A percentile compares a stretch with the other conserved stretches of the same genome.
Evolutionary conservation across 148 eudicot genomes (phyloP).

Genomic region (Euryodendron excelsum): DNA sequence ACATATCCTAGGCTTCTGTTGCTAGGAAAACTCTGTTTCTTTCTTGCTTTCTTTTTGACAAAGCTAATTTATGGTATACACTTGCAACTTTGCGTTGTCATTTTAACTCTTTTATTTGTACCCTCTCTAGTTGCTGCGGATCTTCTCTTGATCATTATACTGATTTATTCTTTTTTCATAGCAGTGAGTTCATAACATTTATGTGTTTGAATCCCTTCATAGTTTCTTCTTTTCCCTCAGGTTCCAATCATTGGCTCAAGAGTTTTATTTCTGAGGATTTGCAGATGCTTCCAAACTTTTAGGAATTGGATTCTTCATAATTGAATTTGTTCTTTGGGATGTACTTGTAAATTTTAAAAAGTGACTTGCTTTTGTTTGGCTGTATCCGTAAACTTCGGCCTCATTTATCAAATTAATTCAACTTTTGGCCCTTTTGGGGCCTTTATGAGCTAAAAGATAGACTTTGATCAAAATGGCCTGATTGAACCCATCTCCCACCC

Average conservation of each 20-base stretch:
- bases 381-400: no score
- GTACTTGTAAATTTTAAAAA: no score
- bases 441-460: neutral
- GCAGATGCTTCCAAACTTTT: no score
- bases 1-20: neutral
- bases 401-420: no score
- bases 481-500: no score
- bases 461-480: no score
- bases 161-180: neutral
- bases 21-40: conserved; percentile 5
- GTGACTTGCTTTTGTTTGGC: no score
- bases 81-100: neutral
- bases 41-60: neutral
- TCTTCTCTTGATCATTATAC: neutral
- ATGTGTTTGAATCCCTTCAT: neutral
- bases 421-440: neutral
- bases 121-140: neutral
- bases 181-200: neutral
- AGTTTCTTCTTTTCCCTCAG: no score
- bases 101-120: neutral
- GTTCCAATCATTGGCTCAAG: no score
- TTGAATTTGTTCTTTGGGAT: no score
- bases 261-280: no score
- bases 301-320: no score
- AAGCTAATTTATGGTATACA: neutral